Base-by-base conservation (phyloP, 176 grass and related monocot genomes). In the Urochloa ruziziensis region DNA sequence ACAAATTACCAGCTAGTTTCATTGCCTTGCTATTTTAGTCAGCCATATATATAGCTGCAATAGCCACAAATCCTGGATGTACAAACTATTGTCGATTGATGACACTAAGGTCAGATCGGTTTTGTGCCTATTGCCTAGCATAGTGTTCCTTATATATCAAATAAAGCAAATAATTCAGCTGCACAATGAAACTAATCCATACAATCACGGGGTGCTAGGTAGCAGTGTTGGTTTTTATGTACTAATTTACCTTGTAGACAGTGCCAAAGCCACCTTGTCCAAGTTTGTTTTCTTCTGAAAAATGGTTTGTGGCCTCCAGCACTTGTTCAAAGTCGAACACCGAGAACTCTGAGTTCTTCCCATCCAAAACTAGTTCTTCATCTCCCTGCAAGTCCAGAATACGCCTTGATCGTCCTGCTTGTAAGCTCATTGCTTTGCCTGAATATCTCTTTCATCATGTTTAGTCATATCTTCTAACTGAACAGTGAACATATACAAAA, bases 161-260 rank as follows among this genome's bases (percentile, higher is more conserved):
- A n/a, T n/a, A n/a, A n/a, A n/a, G n/a, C n/a, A n/a, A n/a, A n/a
- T n/a, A n/a, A n/a, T n/a, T n/a, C n/a, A n/a, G n/a, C n/a, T n/a
- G n/a, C n/a, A n/a, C n/a, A n/a, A n/a, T n/a, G n/a, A n/a, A n/a
- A n/a, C n/a, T n/a, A n/a, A n/a, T n/a, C n/a, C n/a, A n/a, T n/a
- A n/a, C 3, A 39, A 39, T 7, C 37, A 39, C 1, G 37, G 4
- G 4, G 37, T 39, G 37, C 37, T 39, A 39, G 7, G 37, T 39
- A 39, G 37, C 37, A 39, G 2, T 39, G 4, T 46, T 46, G 14
- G 43, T 13, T 46, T 28, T 10, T 29, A 71, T 16, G n/a, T n/a
- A n/a, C n/a, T 52, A 14, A 7, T 84, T 39, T 86, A 91, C 89
- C 89, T 87, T 87, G 3, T 91, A 91, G 13, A 91, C 88, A 74